These are phyloP conservation scores for Penicillium glabrum DNA, from an alignment of 2,329 filamentous ascomycete species.

Conservation along the genomic window DNA sequence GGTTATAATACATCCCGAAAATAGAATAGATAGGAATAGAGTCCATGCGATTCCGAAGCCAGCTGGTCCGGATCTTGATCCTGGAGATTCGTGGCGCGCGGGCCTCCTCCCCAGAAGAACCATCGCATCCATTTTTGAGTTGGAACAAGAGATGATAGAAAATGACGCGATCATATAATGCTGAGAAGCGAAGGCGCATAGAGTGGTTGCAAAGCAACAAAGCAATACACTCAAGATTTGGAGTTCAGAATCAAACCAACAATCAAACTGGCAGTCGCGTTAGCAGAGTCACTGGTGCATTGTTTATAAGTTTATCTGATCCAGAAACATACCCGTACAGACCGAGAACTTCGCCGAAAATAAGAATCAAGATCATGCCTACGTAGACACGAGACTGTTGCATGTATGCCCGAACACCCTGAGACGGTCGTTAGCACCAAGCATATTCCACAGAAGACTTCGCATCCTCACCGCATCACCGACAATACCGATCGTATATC, in stretches of 20 bases:
- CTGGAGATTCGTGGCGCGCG: slow-evolving; percentile 3
- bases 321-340: slow-evolving; percentile 78
- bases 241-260: slow-evolving; percentile 93
- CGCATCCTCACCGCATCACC: slow-evolving; percentile 70
- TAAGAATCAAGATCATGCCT: slow-evolving; percentile 96
- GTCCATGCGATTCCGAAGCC: slow-evolving; percentile 10
- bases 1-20: slow-evolving; percentile 22
- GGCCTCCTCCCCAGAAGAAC: slow-evolving; percentile 2
- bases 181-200: slow-evolving; percentile 3
- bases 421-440: neutral
- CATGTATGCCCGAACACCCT: slow-evolving; percentile 92
- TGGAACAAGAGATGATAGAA: neutral
- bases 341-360: slow-evolving; percentile 96
- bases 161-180: neutral
- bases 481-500: slow-evolving; percentile 94
- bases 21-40: slow-evolving; percentile 1
- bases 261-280: slow-evolving; percentile 65
- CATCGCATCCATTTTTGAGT: neutral
- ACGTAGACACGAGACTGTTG: slow-evolving; percentile 94
- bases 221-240: slow-evolving; percentile 47
- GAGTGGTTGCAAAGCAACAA: neutral
- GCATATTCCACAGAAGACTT: neutral
- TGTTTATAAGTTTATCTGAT: neutral
- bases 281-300: slow-evolving; percentile 12
- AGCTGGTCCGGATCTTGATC: slow-evolving; percentile 15